These are phyloP conservation scores for Rhizophagus sp. DNA, from an alignment of 192 early-diverging fungal genomes.

Conservation along the genomic window DNA sequence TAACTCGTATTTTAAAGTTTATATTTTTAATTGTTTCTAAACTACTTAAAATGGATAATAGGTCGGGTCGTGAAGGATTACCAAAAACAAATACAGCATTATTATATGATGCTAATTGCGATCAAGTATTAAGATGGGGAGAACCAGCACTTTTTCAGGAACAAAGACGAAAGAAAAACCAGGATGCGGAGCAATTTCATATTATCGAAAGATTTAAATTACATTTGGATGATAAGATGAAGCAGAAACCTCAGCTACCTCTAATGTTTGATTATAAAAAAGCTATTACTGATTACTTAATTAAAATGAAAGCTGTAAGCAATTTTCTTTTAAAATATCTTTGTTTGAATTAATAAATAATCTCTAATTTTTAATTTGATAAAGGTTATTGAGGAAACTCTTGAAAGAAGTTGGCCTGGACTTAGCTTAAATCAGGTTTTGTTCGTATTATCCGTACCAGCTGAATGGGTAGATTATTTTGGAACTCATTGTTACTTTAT, in stretches of 20 bases:
- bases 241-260: slow-evolving; percentile 8
- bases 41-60: background rate
- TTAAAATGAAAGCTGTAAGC: slow-evolving; percentile 3
- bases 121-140: background rate
- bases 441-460: slow-evolving; percentile 14
- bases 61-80: slow-evolving; percentile 1
- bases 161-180: background rate
- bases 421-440: background rate
- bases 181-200: background rate
- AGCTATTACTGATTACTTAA: slow-evolving; percentile 26
- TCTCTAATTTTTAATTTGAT: background rate
- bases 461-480: slow-evolving; percentile 25
- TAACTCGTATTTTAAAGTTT: background rate
- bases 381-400: slow-evolving; percentile 8
- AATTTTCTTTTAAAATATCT: background rate
- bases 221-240: background rate
- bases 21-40: too few species aligned
- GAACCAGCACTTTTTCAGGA: slow-evolving; percentile 7
- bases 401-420: background rate
- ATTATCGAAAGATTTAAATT: slow-evolving; percentile 21
- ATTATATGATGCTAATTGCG: background rate
- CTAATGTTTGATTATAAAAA: slow-evolving; percentile 3
- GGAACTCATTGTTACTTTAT: background rate
- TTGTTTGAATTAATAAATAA: background rate
- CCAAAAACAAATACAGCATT: slow-evolving; percentile 10